phyloP scores from a whole-genome alignment of 2,329 filamentous ascomycete species.

The Lecanosticta acicola region DNA sequence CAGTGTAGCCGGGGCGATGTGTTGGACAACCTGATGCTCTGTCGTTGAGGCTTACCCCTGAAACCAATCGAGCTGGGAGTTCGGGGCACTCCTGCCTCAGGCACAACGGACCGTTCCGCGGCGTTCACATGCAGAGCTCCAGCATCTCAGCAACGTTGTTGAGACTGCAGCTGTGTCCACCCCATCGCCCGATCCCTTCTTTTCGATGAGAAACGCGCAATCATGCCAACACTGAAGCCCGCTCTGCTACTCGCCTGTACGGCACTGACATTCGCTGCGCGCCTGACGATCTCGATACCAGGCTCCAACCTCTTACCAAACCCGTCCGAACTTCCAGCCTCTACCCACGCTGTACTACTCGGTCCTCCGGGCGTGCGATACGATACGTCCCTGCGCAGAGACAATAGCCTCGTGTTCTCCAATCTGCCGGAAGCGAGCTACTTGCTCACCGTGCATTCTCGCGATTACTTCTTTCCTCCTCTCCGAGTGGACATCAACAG shows the following conservation, averaged over 20 bases:
- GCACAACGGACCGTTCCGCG: no score
- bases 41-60: no score
- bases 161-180: no score
- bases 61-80: no score
- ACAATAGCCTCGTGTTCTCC: conserved; percentile 65
- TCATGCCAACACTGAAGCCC: background rate
- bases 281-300: conserved; percentile 50
- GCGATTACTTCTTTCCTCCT: conserved; percentile 69
- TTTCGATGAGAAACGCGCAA: no score
- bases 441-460: conserved; percentile 72
- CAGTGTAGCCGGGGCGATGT: no score
- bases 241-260: conserved; percentile 16
- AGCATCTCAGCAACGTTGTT: no score
- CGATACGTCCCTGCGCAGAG: conserved; percentile 56
- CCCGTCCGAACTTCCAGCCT: conserved; percentile 46
- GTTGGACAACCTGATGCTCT: no score
- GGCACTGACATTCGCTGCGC: conserved; percentile 35
- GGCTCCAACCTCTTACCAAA: conserved; percentile 39
- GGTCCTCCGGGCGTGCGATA: conserved; percentile 39
- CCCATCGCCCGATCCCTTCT: no score
- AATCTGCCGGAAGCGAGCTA: conserved; percentile 70
- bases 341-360: conserved; percentile 59
- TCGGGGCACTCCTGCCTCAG: no score
- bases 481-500: conserved; percentile 67
- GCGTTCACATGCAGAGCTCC: no score